Evolutionary conservation across 2,329 filamentous ascomycete genomes (phyloP).

Genomic region (Sporothrix globosa): DNA sequence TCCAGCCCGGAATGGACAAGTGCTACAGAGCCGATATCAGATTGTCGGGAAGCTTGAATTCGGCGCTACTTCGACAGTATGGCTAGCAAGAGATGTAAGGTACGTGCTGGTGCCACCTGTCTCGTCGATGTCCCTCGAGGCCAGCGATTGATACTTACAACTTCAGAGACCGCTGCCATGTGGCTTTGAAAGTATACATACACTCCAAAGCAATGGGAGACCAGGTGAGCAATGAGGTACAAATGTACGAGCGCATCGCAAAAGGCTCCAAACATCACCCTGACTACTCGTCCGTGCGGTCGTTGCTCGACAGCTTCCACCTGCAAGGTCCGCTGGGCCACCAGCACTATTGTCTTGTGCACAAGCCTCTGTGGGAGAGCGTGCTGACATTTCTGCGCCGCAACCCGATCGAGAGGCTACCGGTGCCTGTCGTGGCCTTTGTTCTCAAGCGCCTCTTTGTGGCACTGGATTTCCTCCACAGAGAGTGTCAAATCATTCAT

Average conservation of each 20-base stretch:
- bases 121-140: too few relatives aligned
- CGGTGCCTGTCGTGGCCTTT: too few relatives aligned
- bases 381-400: slow-evolving; percentile 27
- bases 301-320: neutral
- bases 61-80: neutral
- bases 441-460: neutral
- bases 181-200: too few relatives aligned
- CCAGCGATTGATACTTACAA: too few relatives aligned
- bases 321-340: neutral
- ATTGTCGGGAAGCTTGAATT: neutral
- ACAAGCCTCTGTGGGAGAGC: neutral
- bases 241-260: too few relatives aligned
- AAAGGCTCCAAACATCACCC: too few relatives aligned
- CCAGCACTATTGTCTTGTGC: neutral
- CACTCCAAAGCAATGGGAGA: too few relatives aligned
- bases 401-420: neutral
- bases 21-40: neutral
- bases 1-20: too few relatives aligned
- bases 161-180: too few relatives aligned
- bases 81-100: neutral
- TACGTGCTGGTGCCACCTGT: too few relatives aligned
- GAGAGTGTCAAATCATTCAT: neutral
- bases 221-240: too few relatives aligned
- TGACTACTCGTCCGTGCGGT: too few relatives aligned
- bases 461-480: neutral